These are phyloP conservation scores for Cyclotella sp. DNA, from an alignment of 108 stramenopile genomes.

Conservation along the genomic window DNA sequence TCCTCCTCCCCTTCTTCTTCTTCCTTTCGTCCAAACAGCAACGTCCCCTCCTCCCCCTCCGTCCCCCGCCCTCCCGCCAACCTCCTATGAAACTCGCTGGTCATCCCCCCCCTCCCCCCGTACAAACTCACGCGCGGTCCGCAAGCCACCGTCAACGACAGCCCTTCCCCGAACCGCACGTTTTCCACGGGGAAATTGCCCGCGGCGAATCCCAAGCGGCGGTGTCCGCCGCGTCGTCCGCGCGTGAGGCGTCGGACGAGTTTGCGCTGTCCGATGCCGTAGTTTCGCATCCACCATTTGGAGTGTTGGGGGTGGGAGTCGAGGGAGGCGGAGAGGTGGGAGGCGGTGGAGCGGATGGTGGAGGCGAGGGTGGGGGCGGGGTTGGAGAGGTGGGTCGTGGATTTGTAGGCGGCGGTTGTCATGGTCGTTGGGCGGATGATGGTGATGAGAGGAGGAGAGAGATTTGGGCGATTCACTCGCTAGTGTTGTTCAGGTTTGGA, in stretches of 20 bases:
- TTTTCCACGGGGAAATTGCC: conserved; percentile 18
- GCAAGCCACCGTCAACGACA: conserved; percentile 62
- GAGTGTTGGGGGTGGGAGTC: conserved; percentile 43
- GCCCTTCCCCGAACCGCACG: conserved; percentile 13
- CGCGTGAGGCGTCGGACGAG: conserved; percentile 6
- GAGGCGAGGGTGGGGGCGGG: conserved; percentile 31
- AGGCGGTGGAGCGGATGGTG: conserved; percentile 43
- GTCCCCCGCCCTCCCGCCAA: conserved; percentile 36
- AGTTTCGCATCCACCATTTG: conserved; percentile 45
- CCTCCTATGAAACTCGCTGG: conserved; percentile 53
- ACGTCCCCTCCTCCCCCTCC: conserved; percentile 7
- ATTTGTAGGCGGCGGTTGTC: conserved; percentile 9
- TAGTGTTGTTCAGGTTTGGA: too few species aligned
- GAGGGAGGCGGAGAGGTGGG: conserved; percentile 32
- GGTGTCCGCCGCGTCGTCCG: conserved; percentile 3
- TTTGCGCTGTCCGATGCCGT: conserved; percentile 41
- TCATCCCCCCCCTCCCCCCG: conserved; percentile 40
- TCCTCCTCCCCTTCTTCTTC: neutral
- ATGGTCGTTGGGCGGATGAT: neutral
- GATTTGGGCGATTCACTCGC: too few species aligned
- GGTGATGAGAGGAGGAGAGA: neutral
- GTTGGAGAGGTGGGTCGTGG: conserved; percentile 4
- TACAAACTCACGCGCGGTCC: conserved; percentile 81
- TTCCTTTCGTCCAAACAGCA: neutral
- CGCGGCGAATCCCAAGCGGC: neutral